These are phyloP conservation scores for Martensiomyces pterosporus DNA, from an alignment of 192 early-diverging fungal genomes.

Conservation along the genomic window DNA sequence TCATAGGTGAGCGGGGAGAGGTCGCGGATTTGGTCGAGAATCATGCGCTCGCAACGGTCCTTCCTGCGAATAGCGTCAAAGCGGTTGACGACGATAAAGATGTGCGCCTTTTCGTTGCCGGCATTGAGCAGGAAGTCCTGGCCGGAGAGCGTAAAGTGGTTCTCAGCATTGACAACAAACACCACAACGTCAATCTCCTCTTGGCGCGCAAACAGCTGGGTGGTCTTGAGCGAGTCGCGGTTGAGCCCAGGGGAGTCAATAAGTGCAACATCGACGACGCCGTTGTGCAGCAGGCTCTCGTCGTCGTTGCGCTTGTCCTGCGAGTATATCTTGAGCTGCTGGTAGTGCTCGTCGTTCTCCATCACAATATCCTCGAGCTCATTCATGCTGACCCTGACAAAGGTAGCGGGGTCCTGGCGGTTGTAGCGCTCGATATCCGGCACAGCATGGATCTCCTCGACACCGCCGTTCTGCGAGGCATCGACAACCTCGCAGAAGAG, in stretches of 20 bases:
- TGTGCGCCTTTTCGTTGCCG: conserved; percentile 97
- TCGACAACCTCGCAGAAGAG: conserved; percentile 96
- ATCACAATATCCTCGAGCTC: conserved; percentile 80
- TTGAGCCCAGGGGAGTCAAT: conserved; percentile 99
- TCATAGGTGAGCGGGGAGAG: conserved; percentile 91
- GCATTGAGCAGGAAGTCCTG: conserved; percentile 95
- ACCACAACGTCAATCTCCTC: conserved; percentile 99
- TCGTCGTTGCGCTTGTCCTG: conserved; percentile 48
- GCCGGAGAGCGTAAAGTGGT: conserved; percentile 97
- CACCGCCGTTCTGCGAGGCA: conserved; percentile 78
- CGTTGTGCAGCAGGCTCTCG: conserved; percentile 86
- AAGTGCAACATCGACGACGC: conserved; percentile 91
- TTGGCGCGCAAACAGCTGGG: conserved; percentile 92
- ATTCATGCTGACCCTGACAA: conserved; percentile 60
- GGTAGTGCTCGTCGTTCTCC: conserved; percentile 75
- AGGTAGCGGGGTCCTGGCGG: conserved; percentile 67
- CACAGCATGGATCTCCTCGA: conserved; percentile 93
- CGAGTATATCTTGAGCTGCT: conserved; percentile 90
- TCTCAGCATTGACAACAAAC: conserved; percentile 98
- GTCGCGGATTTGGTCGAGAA: conserved; percentile 94
- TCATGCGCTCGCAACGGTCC: conserved; percentile 89
- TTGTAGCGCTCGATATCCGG: conserved; percentile 64
- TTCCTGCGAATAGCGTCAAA: conserved; percentile 94
- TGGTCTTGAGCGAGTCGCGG: conserved; percentile 97
- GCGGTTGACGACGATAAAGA: conserved; percentile 97